These are phyloP conservation scores for Leucoagaricus sp. DNA, from an alignment of 1,284 basidiomycete genomes.

Conservation along the genomic window DNA sequence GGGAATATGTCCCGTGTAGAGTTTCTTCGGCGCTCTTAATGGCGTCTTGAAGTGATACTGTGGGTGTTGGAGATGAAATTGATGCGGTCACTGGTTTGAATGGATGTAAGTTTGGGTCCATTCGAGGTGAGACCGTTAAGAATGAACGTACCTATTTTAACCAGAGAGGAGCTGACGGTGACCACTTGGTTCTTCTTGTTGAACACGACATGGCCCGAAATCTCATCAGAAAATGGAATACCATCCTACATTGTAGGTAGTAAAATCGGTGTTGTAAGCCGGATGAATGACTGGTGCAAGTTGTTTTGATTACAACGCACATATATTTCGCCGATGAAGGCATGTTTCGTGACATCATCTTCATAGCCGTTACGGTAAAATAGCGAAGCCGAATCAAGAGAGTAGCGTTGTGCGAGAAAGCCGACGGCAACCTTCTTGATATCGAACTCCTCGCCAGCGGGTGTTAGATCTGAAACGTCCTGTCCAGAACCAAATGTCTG, in stretches of 20 bases:
- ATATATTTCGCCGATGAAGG: not conserved
- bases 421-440: slow-evolving; percentile 3
- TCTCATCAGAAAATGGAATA: slow-evolving; percentile 18
- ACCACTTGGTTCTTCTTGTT: slow-evolving; percentile 31
- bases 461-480: slow-evolving; percentile 6
- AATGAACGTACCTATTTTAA: slow-evolving; percentile 35
- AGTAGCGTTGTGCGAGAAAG: slow-evolving; percentile 6
- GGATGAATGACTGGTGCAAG: too few relatives aligned
- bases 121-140: not conserved
- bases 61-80: slow-evolving; percentile 38
- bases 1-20: slow-evolving; percentile 44
- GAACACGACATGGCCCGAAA: slow-evolving; percentile 14
- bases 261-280: too few relatives aligned
- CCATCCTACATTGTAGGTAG: slow-evolving; percentile 14
- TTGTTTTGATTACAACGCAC: not conserved
- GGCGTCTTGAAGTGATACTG: slow-evolving; percentile 36
- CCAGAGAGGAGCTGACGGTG: slow-evolving; percentile 45
- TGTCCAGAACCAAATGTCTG: slow-evolving; percentile 11
- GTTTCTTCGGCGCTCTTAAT: slow-evolving; percentile 40
- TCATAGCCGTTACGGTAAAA: slow-evolving; percentile 11
- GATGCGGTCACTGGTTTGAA: not conserved
- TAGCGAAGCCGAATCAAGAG: not conserved
- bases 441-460: slow-evolving; percentile 5
- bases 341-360: slow-evolving; percentile 12
- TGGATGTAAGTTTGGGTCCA: not conserved